Evolutionary conservation across 1,284 basidiomycete genomes (phyloP).

Genomic region (Filobasidium uniguttulatum): DNA sequence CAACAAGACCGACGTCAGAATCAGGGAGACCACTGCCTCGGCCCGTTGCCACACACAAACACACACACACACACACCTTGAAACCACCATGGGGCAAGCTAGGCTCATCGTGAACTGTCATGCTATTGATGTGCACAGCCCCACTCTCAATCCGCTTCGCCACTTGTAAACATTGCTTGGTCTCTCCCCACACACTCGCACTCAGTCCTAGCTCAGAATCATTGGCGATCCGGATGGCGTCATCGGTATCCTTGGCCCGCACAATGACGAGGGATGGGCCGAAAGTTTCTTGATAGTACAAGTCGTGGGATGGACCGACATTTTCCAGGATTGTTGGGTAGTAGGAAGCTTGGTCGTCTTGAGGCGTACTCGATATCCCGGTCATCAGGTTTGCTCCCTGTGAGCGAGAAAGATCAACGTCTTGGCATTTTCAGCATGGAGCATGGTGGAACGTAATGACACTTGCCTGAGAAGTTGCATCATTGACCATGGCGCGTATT

Average conservation of each 20-base stretch:
- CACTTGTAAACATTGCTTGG: constrained; percentile 41
- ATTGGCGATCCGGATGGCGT: constrained; percentile 34
- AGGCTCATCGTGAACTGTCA: constrained; percentile 28
- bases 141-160: constrained; percentile 39
- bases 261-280: constrained; percentile 23
- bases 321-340: constrained; percentile 20
- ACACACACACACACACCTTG: constrained; percentile 14
- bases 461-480: constrained; percentile 21
- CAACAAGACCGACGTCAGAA: not conserved
- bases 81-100: constrained; percentile 27
- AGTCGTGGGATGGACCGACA: constrained; percentile 7
- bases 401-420: not conserved
- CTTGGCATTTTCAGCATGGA: too few relatives aligned
- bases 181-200: constrained; percentile 47
- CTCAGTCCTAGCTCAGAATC: constrained; percentile 45
- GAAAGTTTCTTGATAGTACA: constrained; percentile 24
- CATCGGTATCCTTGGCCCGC: constrained; percentile 11
- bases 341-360: constrained; percentile 11
- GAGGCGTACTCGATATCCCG: constrained; percentile 16
- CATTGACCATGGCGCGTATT: constrained; percentile 18
- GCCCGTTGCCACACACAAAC: not conserved
- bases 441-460: too few relatives aligned
- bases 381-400: not conserved
- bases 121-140: constrained; percentile 28
- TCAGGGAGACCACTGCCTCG: not conserved